Evolutionary conservation across 1,284 basidiomycete genomes (phyloP).

Genomic region (Pseudozyma tsukubaensis): DNA sequence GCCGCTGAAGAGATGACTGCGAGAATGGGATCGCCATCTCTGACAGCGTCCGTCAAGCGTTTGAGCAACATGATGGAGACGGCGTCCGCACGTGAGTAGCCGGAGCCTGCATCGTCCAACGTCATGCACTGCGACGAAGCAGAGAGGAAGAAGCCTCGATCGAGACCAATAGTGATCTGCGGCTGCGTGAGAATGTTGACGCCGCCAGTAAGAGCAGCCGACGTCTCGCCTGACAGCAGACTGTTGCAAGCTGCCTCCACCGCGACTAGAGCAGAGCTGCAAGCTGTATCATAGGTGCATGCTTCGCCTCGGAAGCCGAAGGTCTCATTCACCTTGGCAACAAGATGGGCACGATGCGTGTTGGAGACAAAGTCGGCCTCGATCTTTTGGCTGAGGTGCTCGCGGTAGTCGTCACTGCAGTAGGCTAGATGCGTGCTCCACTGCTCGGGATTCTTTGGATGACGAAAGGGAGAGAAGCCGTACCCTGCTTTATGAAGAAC

Average conservation of each 20-base stretch:
- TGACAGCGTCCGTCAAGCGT: conserved; percentile 40
- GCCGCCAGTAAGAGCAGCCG: conserved; percentile 44
- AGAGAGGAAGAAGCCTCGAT: conserved; percentile 55
- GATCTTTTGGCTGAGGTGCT: conserved; percentile 48
- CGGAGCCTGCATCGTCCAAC: conserved; percentile 46
- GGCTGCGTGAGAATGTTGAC: conserved; percentile 55
- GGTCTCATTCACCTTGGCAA: conserved; percentile 28
- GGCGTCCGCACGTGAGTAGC: conserved; percentile 52
- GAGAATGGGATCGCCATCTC: conserved; percentile 48
- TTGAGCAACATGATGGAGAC: conserved; percentile 51
- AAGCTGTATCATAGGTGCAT: conserved; percentile 51
- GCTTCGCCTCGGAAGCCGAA: conserved; percentile 51
- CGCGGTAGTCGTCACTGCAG: conserved; percentile 52
- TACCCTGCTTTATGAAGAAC: conserved; percentile 42
- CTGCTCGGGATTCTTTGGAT: conserved; percentile 21
- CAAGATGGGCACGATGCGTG: conserved; percentile 46
- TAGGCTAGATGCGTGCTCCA: conserved; percentile 49
- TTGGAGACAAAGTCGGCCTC: conserved; percentile 28
- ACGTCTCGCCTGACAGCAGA: conserved; percentile 27
- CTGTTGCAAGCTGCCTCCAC: conserved; percentile 49
- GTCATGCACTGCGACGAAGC: conserved; percentile 52
- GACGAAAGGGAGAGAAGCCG: conserved; percentile 26
- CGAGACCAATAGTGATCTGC: conserved; percentile 54
- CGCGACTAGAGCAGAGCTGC: conserved; percentile 50
- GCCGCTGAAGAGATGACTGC: conserved; percentile 45